phyloP scores from a whole-genome alignment of 2,329 filamentous ascomycete species.

The Penicillium griseofulvum region DNA sequence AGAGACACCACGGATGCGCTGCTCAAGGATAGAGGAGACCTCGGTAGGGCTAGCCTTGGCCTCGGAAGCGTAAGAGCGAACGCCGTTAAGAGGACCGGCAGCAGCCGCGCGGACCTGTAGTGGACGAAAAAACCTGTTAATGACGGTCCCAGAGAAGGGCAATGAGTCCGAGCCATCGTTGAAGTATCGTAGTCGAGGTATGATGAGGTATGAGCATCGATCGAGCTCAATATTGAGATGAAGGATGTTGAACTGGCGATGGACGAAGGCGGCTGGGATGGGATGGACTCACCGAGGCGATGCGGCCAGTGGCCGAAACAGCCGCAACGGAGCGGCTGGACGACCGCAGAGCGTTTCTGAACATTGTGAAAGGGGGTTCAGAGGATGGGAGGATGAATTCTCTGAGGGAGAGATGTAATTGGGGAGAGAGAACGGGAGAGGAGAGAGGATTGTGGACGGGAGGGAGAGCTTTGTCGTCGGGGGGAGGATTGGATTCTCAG shows the following conservation, averaged over 20 bases:
- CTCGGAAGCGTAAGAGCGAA: slow-evolving; percentile 86
- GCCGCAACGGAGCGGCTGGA: slow-evolving; percentile 92
- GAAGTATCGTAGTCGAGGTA: slow-evolving; percentile 21
- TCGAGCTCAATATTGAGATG: slow-evolving; percentile 36
- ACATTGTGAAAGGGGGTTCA: slow-evolving; percentile 65
- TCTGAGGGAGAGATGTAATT: slow-evolving; percentile 44
- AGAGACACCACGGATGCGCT: slow-evolving; percentile 97
- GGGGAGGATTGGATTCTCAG: slow-evolving; percentile 41
- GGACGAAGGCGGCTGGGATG: slow-evolving; percentile 45
- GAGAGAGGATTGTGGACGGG: slow-evolving; percentile 45
- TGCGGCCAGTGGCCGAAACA: slow-evolving; percentile 86
- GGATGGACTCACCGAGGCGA: slow-evolving; percentile 83
- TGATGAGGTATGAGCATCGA: slow-evolving; percentile 28
- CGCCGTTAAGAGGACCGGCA: slow-evolving; percentile 71
- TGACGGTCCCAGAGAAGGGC: slow-evolving; percentile 48
- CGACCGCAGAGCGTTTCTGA: slow-evolving; percentile 97
- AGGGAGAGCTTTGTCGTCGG: slow-evolving; percentile 44
- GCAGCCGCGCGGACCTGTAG: slow-evolving; percentile 78
- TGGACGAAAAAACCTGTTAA: slow-evolving; percentile 44
- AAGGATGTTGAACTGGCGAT: slow-evolving; percentile 30
- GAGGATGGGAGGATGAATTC: slow-evolving; percentile 45
- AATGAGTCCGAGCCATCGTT: slow-evolving; percentile 22
- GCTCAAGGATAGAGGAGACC: slow-evolving; percentile 98
- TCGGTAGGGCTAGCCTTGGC: slow-evolving; percentile 95
- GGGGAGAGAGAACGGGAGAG: slow-evolving; percentile 38